A percentile compares a stretch with the other conserved stretches of the same genome.
These are phyloP conservation scores for Scedosporium dehoogii DNA, from an alignment of 2,329 filamentous ascomycete species.

Conservation along the genomic window DNA sequence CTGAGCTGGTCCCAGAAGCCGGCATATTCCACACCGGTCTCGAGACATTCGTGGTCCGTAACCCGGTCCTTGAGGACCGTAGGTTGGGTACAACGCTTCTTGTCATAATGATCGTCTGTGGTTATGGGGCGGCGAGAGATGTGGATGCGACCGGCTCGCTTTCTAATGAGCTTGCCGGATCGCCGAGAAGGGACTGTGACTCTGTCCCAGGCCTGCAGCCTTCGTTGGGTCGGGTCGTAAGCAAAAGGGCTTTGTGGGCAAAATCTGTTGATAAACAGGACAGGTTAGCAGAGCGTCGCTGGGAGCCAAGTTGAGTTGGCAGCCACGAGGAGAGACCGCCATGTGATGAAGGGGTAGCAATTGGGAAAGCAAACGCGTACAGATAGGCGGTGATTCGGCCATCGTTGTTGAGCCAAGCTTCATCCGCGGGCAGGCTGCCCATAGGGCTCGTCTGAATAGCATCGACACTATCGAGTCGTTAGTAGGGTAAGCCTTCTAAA, in stretches of 20 bases:
- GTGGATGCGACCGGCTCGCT: not conserved
- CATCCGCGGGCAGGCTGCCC: not conserved
- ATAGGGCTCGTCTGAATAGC: constrained; percentile 4
- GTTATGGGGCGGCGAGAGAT: not conserved
- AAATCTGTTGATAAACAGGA: not conserved
- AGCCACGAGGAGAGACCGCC: not conserved
- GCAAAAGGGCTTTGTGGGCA: not conserved
- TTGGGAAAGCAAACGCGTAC: not conserved
- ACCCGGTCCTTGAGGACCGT: not conserved
- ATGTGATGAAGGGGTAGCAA: not conserved
- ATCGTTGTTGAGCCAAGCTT: not conserved
- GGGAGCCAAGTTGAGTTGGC: not conserved
- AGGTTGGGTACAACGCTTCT: not conserved
- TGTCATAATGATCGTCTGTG: not conserved
- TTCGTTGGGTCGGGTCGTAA: not conserved
- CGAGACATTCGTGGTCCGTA: not conserved
- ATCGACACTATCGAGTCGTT: not conserved
- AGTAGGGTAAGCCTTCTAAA: not conserved
- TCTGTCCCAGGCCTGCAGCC: not conserved
- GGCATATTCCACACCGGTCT: not conserved
- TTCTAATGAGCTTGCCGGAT: not conserved
- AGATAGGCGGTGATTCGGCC: not conserved
- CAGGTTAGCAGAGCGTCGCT: not conserved
- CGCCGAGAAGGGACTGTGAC: constrained; percentile 1
- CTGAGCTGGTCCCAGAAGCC: constrained; percentile 4